Evolutionary conservation across 768 basidiomycete species (phyloP).

Genomic region (Filobasidium wieringae): DNA sequence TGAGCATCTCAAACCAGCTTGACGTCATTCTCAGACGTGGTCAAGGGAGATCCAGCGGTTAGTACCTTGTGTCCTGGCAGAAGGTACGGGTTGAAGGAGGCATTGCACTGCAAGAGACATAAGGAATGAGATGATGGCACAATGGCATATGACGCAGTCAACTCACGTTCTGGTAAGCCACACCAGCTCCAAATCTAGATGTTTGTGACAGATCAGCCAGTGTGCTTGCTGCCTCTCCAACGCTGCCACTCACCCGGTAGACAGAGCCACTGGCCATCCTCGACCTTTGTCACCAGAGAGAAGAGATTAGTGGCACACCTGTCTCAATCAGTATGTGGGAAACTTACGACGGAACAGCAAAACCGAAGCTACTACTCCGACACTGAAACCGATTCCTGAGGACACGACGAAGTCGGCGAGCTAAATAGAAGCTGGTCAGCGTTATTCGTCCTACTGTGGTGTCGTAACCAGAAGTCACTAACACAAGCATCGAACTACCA

Average conservation of each 20-base stretch:
- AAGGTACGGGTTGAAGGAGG: constrained; percentile 40
- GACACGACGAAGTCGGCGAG: constrained; percentile 35
- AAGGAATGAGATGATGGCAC: background rate
- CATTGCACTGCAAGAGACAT: constrained; percentile 33
- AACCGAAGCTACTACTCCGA: constrained; percentile 40
- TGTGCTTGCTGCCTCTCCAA: no score
- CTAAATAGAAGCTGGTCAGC: background rate
- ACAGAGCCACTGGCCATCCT: constrained; percentile 39
- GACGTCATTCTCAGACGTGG: background rate
- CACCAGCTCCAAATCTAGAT: constrained; percentile 36
- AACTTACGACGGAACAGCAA: constrained; percentile 38
- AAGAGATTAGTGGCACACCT: background rate
- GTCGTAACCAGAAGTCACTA: constrained; percentile 4
- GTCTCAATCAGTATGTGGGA: background rate
- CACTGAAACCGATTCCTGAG: constrained; percentile 39
- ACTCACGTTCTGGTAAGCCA: constrained; percentile 38
- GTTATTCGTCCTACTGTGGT: background rate
- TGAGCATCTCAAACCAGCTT: background rate
- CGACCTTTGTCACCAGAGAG: constrained; percentile 23
- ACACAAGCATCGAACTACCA: constrained; percentile 37
- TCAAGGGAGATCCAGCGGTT: constrained; percentile 1
- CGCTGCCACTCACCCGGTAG: constrained; percentile 39
- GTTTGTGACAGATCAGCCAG: constrained; percentile 6
- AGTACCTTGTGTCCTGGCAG: constrained; percentile 38
- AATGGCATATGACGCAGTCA: no score